These are phyloP conservation scores for Yarrowia yakushimensis DNA, from an alignment of 805 yeast species.

Conservation along the genomic window DNA sequence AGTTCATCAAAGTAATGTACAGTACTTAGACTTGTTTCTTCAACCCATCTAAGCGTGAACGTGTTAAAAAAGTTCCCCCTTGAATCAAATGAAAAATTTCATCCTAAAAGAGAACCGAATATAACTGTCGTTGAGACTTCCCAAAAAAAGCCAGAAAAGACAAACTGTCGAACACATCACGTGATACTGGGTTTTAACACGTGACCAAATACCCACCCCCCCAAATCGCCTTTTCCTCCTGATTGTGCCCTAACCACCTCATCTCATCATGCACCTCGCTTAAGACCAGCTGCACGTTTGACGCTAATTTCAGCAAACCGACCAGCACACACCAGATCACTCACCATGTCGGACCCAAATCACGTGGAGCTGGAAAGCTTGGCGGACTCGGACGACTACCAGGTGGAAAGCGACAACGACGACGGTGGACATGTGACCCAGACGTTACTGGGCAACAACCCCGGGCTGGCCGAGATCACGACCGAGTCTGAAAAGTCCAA, in stretches of 20 bases:
- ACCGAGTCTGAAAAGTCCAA: conserved; percentile 43
- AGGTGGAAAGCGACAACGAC: conserved; percentile 8
- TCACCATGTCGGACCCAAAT: neutral
- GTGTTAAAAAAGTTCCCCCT: conserved; percentile 13
- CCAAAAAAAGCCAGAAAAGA: neutral
- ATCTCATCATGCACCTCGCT: conserved; percentile 19
- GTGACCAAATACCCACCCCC: neutral
- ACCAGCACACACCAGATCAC: neutral
- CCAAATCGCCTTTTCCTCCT: neutral
- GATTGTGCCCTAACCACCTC: conserved; percentile 7
- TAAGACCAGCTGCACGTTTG: neutral
- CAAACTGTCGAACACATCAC: neutral
- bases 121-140: neutral
- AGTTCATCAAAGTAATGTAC: too few species aligned
- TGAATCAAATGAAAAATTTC: neutral
- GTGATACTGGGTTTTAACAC: neutral
- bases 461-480: conserved; percentile 2
- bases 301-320: neutral
- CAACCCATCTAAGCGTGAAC: neutral
- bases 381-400: conserved; percentile 6
- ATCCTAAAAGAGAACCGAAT: neutral
- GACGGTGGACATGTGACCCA: conserved; percentile 2
- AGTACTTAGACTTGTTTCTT: too few species aligned
- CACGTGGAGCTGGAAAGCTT: conserved; percentile 16
- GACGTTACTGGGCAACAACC: conserved; percentile 10